A percentile compares a stretch with the other conserved stretches of the same genome.
Conservation (phyloP, 2,329 filamentous ascomycete genomes). For the Drechslerella coelobrocha region DNA sequence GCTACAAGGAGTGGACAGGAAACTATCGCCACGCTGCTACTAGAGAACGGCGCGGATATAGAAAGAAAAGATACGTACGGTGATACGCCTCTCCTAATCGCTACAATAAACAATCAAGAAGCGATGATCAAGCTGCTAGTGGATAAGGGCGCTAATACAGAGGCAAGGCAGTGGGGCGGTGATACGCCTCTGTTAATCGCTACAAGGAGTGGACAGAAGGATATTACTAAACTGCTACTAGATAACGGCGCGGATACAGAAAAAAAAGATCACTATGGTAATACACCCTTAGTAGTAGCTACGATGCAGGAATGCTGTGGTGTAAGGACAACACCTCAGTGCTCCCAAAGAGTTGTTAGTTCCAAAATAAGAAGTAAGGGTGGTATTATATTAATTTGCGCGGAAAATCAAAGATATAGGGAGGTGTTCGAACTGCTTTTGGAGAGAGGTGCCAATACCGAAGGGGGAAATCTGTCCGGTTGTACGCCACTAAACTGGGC, state of each 20-base stretch:
- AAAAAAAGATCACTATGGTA: neutral
- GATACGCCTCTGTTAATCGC: constrained; percentile 4
- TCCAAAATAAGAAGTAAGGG: too few species aligned
- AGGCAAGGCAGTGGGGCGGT: neutral
- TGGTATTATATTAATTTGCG: too few species aligned
- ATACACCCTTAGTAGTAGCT: constrained; percentile 10
- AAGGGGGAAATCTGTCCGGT: neutral
- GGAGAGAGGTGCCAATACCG: too few species aligned
- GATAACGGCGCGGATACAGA: constrained; percentile 8
- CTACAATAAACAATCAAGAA: neutral
- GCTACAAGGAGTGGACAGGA: neutral
- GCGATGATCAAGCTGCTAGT: neutral
- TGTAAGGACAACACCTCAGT: too few species aligned
- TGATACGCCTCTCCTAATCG: constrained; percentile 46
- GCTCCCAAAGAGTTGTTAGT: too few species aligned
- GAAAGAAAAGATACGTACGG: constrained; percentile 38
- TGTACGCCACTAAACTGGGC: neutral
- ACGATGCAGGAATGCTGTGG: too few species aligned
- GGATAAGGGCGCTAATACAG: neutral
- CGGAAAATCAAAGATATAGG: too few species aligned
- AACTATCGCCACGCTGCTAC: neutral
- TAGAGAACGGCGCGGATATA: constrained; percentile 17
- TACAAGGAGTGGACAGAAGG: neutral
- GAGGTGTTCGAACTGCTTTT: too few species aligned
- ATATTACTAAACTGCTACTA: neutral